Conservation (phyloP, 73 alveolate species). For the Paramecium bursaria region DNA sequence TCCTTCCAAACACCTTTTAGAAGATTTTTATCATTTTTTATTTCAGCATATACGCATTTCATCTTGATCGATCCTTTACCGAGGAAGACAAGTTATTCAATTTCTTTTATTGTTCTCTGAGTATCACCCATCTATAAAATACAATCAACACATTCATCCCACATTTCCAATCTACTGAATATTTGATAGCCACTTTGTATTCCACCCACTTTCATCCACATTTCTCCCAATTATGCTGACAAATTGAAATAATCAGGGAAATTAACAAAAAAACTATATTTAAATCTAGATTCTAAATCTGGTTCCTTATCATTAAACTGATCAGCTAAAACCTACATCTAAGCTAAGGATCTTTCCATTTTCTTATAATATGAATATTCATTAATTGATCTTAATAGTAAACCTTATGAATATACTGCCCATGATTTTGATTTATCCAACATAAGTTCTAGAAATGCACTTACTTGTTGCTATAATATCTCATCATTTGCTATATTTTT, state of each 20-base stretch:
- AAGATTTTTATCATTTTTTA: slow-evolving; percentile 82
- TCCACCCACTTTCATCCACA: slow-evolving; percentile 91
- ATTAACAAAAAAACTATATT: slow-evolving; percentile 76
- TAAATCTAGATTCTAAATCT: slow-evolving; percentile 76
- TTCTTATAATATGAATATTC: slow-evolving; percentile 89
- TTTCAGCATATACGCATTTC: slow-evolving; percentile 94
- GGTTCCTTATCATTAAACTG: slow-evolving; percentile 91
- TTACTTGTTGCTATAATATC: slow-evolving; percentile 9
- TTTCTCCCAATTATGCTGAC: slow-evolving; percentile 87
- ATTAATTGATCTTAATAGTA: slow-evolving; percentile 89
- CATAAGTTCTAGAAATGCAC: slow-evolving; percentile 82
- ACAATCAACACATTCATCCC: slow-evolving; percentile 94
- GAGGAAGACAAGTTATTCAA: slow-evolving; percentile 72
- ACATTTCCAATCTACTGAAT: slow-evolving; percentile 87
- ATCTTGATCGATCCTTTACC: slow-evolving; percentile 79
- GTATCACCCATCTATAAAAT: slow-evolving; percentile 85
- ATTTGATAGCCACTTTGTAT: slow-evolving; percentile 91
- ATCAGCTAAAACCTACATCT: slow-evolving; percentile 91
- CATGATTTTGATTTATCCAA: slow-evolving; percentile 89
- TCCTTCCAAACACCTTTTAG: slow-evolving; percentile 96
- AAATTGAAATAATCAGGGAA: slow-evolving; percentile 89
- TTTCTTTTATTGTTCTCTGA: slow-evolving; percentile 77
- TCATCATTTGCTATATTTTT: slow-evolving; percentile 94
- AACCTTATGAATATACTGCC: slow-evolving; percentile 88
- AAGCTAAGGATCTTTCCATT: slow-evolving; percentile 90